phyloP scores from a whole-genome alignment of 106 monocot species.

The Posidonia australis region DNA sequence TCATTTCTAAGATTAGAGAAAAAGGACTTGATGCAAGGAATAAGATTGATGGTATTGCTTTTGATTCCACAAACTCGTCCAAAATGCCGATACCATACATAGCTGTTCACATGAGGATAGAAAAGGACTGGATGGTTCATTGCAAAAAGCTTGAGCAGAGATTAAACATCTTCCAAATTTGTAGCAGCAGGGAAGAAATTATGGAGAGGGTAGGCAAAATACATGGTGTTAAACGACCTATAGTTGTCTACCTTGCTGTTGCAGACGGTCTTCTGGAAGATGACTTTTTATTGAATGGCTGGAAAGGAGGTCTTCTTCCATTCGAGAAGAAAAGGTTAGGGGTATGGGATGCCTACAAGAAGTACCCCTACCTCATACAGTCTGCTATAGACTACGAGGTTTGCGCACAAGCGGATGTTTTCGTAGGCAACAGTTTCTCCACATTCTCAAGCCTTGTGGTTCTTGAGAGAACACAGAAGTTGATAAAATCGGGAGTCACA shows the following conservation, averaged over 20 bases:
- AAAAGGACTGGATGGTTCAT: slow-evolving; percentile 99
- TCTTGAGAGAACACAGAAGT: slow-evolving; percentile 31
- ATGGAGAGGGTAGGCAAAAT: slow-evolving; percentile 46
- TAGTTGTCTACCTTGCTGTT: slow-evolving; percentile 72
- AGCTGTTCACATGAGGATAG: slow-evolving; percentile 94
- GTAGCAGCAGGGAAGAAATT: slow-evolving; percentile 84
- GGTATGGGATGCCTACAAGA: slow-evolving; percentile 61
- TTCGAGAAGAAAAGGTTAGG: slow-evolving; percentile 74
- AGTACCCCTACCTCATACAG: slow-evolving; percentile 69
- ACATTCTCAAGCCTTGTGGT: slow-evolving; percentile 36
- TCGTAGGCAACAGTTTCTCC: slow-evolving; percentile 92
- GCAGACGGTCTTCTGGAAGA: slow-evolving; percentile 86
- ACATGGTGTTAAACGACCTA: slow-evolving; percentile 24
- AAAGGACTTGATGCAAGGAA: slow-evolving; percentile 7
- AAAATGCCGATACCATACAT: slow-evolving; percentile 35
- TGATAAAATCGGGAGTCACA: slow-evolving; percentile 30
- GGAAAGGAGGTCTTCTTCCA: slow-evolving; percentile 69
- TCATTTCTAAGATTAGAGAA: slow-evolving; percentile 60
- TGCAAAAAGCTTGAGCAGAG: slow-evolving; percentile 83
- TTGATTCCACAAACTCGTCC: not conserved
- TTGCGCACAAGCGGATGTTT: slow-evolving; percentile 63
- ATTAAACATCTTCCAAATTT: slow-evolving; percentile 52
- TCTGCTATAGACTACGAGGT: slow-evolving; percentile 94
- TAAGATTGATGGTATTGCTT: not conserved
- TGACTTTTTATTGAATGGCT: slow-evolving; percentile 51